Evolutionary conservation across 2,329 filamentous ascomycete genomes (phyloP), one percentile per base, ranked within the genome.

Genomic region (Ceratocystis destructans): DNA sequence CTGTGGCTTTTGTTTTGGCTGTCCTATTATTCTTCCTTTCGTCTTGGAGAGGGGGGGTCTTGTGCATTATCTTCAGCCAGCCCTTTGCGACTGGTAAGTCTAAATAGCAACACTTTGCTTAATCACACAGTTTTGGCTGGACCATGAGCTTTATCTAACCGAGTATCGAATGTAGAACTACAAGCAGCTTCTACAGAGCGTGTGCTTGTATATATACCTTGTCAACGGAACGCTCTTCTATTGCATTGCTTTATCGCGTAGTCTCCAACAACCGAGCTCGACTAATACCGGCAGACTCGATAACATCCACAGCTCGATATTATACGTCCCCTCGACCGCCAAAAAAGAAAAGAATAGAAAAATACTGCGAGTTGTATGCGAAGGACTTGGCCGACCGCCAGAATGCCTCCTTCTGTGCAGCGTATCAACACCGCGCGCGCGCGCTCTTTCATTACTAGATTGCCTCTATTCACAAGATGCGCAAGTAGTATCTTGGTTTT

Each of bases 391-490:
- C 22, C 12, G 48, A 12, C 20, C 48, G 12, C 8, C 3, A 53
- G 48, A 53, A 67, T 67, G 66, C 55, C 66, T 10, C 66, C 66
- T 20, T 41, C 67, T 28, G 45, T 48, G 6, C 67, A 66, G 64
- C 67, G 67, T 44, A 64, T 95, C 76, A 92, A 86, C 76, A 66
- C 67, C 5, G 64, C 67, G 33, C 85, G 90, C 71, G 81, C 91
- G 71, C 87, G 90, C 70, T 89, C 89, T 7, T 96, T 96, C 74
- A 73, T 96, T 70, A 80, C 89, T 68, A 87, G 91, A 62, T 80
- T 97, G n/a, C 93, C 94, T 45, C 80, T 97, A 1, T 91, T 94
- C 74, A 96, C 94, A 31, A 85, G 92, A 63, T 68, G 67, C 50
- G 55, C 57, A 3, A 66, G 45, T 15, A 75, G 82, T 20, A 82